Evolutionary conservation across 1,284 basidiomycete genomes (phyloP).

Genomic region (Sphagnurus paluster): DNA sequence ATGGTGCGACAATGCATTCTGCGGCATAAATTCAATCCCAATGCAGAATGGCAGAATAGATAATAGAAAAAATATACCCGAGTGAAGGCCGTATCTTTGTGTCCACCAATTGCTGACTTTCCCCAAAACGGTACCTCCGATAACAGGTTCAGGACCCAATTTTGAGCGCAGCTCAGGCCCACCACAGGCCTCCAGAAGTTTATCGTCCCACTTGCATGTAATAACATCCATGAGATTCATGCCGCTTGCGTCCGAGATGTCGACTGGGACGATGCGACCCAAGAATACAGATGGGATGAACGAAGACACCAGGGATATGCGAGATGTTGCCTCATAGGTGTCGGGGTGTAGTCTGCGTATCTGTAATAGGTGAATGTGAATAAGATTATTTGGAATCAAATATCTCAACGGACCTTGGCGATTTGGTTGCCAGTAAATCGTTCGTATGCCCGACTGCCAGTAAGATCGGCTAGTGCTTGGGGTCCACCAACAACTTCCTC

Average conservation of each 20-base stretch:
- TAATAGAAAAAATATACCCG: slow-evolving; percentile 42
- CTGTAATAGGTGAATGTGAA: slow-evolving; percentile 29
- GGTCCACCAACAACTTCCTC: slow-evolving; percentile 71
- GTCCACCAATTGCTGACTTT: slow-evolving; percentile 73
- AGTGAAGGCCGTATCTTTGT: slow-evolving; percentile 72
- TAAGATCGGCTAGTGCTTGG: slow-evolving; percentile 69
- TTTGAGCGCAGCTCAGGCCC: slow-evolving; percentile 69
- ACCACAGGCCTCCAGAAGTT: slow-evolving; percentile 60
- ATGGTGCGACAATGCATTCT: slow-evolving; percentile 83
- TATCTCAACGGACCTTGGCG: slow-evolving; percentile 51
- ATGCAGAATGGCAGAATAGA: neutral
- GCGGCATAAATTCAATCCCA: slow-evolving; percentile 7
- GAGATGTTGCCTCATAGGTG: slow-evolving; percentile 64
- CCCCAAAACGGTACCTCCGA: slow-evolving; percentile 68
- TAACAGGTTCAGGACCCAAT: slow-evolving; percentile 79
- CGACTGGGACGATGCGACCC: slow-evolving; percentile 67
- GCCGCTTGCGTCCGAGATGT: slow-evolving; percentile 84
- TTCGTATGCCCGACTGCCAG: slow-evolving; percentile 85
- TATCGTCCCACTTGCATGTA: slow-evolving; percentile 68
- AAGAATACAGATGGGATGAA: slow-evolving; percentile 83
- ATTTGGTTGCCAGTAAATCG: slow-evolving; percentile 90
- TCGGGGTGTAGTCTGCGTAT: slow-evolving; percentile 60
- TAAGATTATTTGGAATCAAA: neutral
- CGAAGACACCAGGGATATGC: slow-evolving; percentile 82
- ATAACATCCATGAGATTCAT: slow-evolving; percentile 86